A percentile compares a stretch with the other conserved stretches of the same genome.
Evolutionary conservation across 1,139 yeast species (phyloP).

Genomic region (Nakaseomyces uthaithaninus): DNA sequence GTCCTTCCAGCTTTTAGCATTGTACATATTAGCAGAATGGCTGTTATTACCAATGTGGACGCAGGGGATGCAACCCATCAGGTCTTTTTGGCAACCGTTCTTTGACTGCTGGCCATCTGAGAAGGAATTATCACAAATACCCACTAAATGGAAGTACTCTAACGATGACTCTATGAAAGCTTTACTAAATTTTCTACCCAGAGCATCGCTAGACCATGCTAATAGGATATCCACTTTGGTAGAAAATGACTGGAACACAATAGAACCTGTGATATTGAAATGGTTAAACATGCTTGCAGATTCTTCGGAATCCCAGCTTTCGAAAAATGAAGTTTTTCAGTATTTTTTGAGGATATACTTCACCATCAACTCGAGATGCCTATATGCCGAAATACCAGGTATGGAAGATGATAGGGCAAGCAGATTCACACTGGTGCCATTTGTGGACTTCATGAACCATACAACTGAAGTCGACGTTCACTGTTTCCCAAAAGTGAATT

Average conservation of each 20-base stretch:
- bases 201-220: conserved; percentile 21
- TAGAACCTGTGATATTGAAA: conserved; percentile 15
- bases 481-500: conserved; percentile 23
- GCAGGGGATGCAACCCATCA: conserved; percentile 30
- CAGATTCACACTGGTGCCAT: conserved; percentile 86
- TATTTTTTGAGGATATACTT: conserved; percentile 66
- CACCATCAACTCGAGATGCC: conserved; percentile 83
- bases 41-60: conserved; percentile 23
- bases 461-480: conserved; percentile 35
- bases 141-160: conserved; percentile 42
- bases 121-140: conserved; percentile 42
- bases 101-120: conserved; percentile 47
- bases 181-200: conserved; percentile 22
- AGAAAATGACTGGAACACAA: conserved; percentile 21
- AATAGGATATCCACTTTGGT: conserved; percentile 18
- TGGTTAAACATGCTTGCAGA: conserved; percentile 12
- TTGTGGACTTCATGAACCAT: conserved; percentile 83
- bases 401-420: conserved; percentile 39
- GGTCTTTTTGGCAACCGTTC: conserved; percentile 61
- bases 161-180: conserved; percentile 9
- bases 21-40: conserved; percentile 44
- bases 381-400: conserved; percentile 63
- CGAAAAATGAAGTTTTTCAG: conserved; percentile 28
- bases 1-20: conserved; percentile 38
- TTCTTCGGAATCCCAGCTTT: not conserved